A percentile compares a stretch with the other conserved stretches of the same genome.
These are phyloP conservation scores for Halophytophthora polymorphica DNA, from an alignment of 352 stramenopile genomes.

Conservation along the genomic window DNA sequence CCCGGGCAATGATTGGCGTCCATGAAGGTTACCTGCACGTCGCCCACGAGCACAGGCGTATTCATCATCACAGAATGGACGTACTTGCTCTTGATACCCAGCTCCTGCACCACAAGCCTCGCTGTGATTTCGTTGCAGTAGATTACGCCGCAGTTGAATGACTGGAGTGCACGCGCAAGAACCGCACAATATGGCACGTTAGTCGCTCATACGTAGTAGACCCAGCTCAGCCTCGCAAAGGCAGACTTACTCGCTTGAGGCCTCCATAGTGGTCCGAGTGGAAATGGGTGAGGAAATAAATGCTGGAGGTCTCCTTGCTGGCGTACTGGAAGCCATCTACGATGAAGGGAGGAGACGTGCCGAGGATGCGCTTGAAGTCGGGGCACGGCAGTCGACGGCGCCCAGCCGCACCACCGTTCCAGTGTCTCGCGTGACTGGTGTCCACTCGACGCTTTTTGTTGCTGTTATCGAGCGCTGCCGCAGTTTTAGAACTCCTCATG, in stretches of 20 bases:
- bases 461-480: constrained; percentile 24
- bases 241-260: constrained; percentile 58
- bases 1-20: constrained; percentile 97
- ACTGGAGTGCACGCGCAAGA: constrained; percentile 18
- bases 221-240: not conserved
- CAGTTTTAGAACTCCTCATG: constrained; percentile 76
- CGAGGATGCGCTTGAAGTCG: constrained; percentile 78
- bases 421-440: constrained; percentile 23
- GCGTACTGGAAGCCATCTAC: constrained; percentile 88
- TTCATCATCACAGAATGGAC: constrained; percentile 92
- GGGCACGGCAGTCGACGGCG: constrained; percentile 39
- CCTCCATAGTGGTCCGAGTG: constrained; percentile 96
- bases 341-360: constrained; percentile 77
- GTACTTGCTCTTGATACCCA: constrained; percentile 90
- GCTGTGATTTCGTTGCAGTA: constrained; percentile 95
- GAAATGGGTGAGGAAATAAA: constrained; percentile 98
- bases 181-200: not conserved
- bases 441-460: constrained; percentile 23
- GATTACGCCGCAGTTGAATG: constrained; percentile 92
- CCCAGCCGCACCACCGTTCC: constrained; percentile 14
- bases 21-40: constrained; percentile 93
- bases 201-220: not conserved
- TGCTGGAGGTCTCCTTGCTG: constrained; percentile 60
- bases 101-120: constrained; percentile 88
- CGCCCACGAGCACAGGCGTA: constrained; percentile 71